Percentiles rank a stretch among this genome's conserved stretches.
phyloP scores from a whole-genome alignment of 768 basidiomycete genomes.

The Boletales sp. region DNA sequence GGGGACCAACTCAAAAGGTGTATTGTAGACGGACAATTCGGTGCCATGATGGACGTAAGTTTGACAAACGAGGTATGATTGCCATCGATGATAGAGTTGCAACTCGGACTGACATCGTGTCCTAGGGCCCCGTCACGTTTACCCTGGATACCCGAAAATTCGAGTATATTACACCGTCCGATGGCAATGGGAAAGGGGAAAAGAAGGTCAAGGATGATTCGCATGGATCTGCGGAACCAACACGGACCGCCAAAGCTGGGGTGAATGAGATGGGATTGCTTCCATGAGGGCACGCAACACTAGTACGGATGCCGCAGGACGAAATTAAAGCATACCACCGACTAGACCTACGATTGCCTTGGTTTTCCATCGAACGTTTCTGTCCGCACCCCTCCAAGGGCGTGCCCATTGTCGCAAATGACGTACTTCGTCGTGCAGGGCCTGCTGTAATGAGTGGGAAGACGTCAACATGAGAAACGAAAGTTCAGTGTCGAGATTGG shows the following conservation, averaged over 20 bases:
- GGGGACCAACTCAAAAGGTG: not conserved
- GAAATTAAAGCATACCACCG: conserved; percentile 60
- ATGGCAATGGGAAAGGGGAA: conserved; percentile 7
- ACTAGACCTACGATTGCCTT: conserved; percentile 60
- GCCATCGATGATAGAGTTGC: not conserved
- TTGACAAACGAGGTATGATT: conserved; percentile 78
- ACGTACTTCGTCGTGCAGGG: conserved; percentile 52
- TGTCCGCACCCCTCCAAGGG: conserved; percentile 57
- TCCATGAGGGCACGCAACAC: not conserved
- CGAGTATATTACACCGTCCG: conserved; percentile 48
- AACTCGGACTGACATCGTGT: not conserved
- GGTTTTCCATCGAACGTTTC: conserved; percentile 61
- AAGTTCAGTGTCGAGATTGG: conserved; percentile 87
- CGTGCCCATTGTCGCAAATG: conserved; percentile 46
- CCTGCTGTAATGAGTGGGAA: conserved; percentile 45
- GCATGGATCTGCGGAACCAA: conserved; percentile 4
- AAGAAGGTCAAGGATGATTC: conserved; percentile 7
- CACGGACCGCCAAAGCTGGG: not conserved
- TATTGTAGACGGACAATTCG: conserved; percentile 79
- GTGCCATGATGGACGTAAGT: conserved; percentile 93
- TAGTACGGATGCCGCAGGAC: too few relatives aligned
- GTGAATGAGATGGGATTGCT: conserved; percentile 2
- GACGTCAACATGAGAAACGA: conserved; percentile 82
- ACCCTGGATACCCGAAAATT: conserved; percentile 80
- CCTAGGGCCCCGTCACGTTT: conserved; percentile 80